Evolutionary conservation across 2,329 filamentous ascomycete species (phyloP).

Genomic region (Cladosporium sphaerospermum): DNA sequence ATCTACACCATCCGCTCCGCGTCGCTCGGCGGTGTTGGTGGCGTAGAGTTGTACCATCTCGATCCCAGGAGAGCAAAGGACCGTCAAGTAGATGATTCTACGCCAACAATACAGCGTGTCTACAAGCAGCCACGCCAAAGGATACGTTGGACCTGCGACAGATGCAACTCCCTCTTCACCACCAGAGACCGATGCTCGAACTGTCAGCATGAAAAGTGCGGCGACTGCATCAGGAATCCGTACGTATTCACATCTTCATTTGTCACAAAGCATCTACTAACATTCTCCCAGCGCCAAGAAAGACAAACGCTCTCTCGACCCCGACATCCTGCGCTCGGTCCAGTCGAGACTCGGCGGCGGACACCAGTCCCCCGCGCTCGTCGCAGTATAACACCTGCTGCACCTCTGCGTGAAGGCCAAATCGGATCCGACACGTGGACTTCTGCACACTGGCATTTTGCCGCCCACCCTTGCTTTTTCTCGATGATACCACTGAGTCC

Average conservation of each 20-base stretch:
- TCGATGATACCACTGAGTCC: too few species aligned
- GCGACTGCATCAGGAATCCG: conserved; percentile 51
- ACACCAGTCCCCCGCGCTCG: background rate
- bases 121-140: conserved; percentile 41
- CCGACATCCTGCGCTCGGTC: conserved; percentile 52
- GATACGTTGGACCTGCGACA: conserved; percentile 50
- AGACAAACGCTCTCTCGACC: conserved; percentile 56
- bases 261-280: background rate
- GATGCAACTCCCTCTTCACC: conserved; percentile 55
- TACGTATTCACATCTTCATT: conserved; percentile 25
- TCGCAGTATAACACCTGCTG: background rate
- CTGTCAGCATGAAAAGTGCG: conserved; percentile 57
- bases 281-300: conserved; percentile 46
- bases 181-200: conserved; percentile 52
- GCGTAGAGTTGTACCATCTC: conserved; percentile 10
- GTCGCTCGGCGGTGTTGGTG: background rate
- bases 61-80: conserved; percentile 15
- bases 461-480: too few species aligned
- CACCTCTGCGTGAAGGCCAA: background rate
- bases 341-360: conserved; percentile 32
- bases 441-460: too few species aligned
- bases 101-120: conserved; percentile 28
- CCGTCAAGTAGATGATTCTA: conserved; percentile 13
- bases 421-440: too few species aligned
- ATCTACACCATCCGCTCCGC: conserved; percentile 1